Evolutionary conservation across 495 filamentous ascomycete species (phyloP), one percentile per base, ranked within the genome.

Genomic region (Penicillium taxi): DNA sequence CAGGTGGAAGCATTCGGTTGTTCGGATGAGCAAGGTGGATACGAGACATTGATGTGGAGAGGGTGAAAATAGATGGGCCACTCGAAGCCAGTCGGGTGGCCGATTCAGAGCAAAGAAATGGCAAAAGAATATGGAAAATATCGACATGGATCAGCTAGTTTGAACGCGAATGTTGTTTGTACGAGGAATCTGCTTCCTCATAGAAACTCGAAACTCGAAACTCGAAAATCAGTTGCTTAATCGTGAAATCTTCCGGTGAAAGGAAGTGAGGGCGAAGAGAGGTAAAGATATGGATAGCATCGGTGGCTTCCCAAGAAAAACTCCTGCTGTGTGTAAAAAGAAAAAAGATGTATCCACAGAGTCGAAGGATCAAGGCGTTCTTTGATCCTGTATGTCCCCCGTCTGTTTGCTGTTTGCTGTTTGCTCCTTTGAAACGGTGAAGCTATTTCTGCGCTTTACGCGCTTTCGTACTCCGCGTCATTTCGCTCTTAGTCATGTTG

Each of bases 401-500:
- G n/a, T n/a, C n/a, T n/a, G n/a, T n/a, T n/a, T n/a, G n/a, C n/a
- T n/a, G n/a, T n/a, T n/a, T n/a, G n/a, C n/a, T n/a, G n/a, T n/a
- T n/a, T n/a, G n/a, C n/a, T n/a, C 24, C 20, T 16, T 9, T 22
- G 8, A 5, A 15, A 18, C 31, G 38, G 26, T 29, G 31, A 24
- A 37, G 30, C 39, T 66, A 69, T 50, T 67, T 67, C 41, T 64
- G 63, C 28, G 62, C 59, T 46, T 70, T 70, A 34, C 58, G 65
- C 39, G 58, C 57, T 47, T 67, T 68, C 18, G 58, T 59, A 35
- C 64, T 66, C 32, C 60, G 58, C 8, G 57, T 61, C 48, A 68
- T 63, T 51, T 70, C 66, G 41, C 51, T 59, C 47, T 70, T 70
- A 41, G 68, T 70, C 65, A 74, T 69, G 35, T 68, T 72, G 33